Percentiles rank a stretch among this genome's conserved stretches.
These are phyloP conservation scores for Dendrobium huoshanense DNA, from an alignment of 106 monocot species.

Conservation along the genomic window DNA sequence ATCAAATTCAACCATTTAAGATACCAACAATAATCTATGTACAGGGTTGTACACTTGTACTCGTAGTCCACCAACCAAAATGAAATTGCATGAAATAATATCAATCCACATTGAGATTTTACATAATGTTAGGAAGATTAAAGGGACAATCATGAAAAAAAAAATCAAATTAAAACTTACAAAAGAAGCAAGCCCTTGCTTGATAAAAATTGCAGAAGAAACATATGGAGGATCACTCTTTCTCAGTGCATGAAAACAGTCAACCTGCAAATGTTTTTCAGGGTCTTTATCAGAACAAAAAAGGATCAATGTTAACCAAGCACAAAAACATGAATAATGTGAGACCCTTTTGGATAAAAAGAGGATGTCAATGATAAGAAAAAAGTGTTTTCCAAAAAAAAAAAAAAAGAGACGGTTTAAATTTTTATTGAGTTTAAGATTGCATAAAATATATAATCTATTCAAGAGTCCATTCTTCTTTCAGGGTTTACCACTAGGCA, in stretches of 20 bases:
- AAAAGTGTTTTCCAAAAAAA: neutral
- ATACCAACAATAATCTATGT: neutral
- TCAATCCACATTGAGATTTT: neutral
- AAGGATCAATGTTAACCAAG: neutral
- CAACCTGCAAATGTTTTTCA: constrained; percentile 50
- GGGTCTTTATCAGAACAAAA: neutral
- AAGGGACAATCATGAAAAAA: neutral
- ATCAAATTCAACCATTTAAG: neutral
- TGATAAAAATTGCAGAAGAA: constrained; percentile 74
- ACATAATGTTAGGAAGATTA: neutral
- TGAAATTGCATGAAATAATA: neutral
- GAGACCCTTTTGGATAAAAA: constrained; percentile 1
- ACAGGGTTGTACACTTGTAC: neutral
- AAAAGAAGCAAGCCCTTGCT: constrained; percentile 89
- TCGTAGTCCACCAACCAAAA: neutral
- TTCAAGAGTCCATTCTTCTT: neutral
- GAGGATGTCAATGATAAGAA: neutral
- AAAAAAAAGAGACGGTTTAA: neutral
- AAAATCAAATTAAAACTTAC: constrained; percentile 43
- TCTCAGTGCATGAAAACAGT: constrained; percentile 87
- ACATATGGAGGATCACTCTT: constrained; percentile 96
- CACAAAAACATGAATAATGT: neutral
- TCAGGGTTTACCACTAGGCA: neutral
- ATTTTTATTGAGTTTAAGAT: neutral
- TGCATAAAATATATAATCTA: neutral